Percentiles rank a stretch among this genome's conserved stretches.
Evolutionary conservation across 108 stramenopile genomes (phyloP).

Genomic region (Discostella stelligeroides): DNA sequence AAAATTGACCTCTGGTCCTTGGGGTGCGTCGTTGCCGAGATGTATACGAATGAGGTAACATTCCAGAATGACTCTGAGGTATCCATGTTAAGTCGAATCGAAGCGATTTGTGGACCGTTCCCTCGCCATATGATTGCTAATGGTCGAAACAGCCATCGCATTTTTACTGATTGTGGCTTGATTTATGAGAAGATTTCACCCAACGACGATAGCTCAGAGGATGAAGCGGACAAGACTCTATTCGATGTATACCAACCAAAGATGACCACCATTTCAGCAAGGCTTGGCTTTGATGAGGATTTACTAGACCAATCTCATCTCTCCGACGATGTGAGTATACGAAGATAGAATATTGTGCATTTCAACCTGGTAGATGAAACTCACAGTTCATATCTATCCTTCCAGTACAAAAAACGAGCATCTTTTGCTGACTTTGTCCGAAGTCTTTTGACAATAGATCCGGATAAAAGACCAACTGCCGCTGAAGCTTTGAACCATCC

Average conservation of each 20-base stretch:
- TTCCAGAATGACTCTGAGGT: slow-evolving; percentile 93
- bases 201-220: slow-evolving; percentile 47
- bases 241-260: slow-evolving; percentile 84
- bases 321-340: slow-evolving; percentile 39
- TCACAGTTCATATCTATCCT: background rate
- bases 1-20: slow-evolving; percentile 95
- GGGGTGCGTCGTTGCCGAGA: slow-evolving; percentile 96
- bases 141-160: slow-evolving; percentile 82
- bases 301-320: slow-evolving; percentile 57
- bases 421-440: slow-evolving; percentile 85
- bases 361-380: too few relatives aligned
- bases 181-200: slow-evolving; percentile 78
- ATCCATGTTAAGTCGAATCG: slow-evolving; percentile 94
- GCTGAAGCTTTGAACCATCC: slow-evolving; percentile 83
- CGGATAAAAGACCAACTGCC: slow-evolving; percentile 73
- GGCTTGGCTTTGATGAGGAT: slow-evolving; percentile 73
- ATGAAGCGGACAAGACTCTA: slow-evolving; percentile 37
- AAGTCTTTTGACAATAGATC: slow-evolving; percentile 81
- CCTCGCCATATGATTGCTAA: slow-evolving; percentile 90
- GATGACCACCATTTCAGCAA: slow-evolving; percentile 63
- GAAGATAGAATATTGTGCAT: too few relatives aligned
- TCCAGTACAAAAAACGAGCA: slow-evolving; percentile 60
- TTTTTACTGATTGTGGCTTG: slow-evolving; percentile 88
- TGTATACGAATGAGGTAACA: slow-evolving; percentile 93
- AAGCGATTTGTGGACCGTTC: slow-evolving; percentile 92